A percentile compares a stretch with the other conserved stretches of the same genome.
These are phyloP conservation scores for Telfairia occidentalis DNA, from an alignment of 331 rosid genomes.

Conservation along the genomic window DNA sequence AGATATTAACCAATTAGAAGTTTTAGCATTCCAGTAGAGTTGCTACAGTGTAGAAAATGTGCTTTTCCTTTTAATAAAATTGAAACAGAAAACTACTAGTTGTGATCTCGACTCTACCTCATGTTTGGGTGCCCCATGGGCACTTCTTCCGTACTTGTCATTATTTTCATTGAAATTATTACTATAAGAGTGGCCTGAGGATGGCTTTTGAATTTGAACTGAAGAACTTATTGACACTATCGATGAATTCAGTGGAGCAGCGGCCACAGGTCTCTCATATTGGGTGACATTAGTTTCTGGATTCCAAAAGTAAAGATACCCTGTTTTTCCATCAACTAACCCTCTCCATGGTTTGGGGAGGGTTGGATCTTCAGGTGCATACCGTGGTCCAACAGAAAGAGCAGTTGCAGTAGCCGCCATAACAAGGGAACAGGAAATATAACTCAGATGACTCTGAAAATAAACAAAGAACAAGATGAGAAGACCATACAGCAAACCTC, in stretches of 20 bases:
- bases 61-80: neutral
- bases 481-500: neutral
- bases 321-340: conserved; percentile 96
- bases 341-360: conserved; percentile 97
- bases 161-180: conserved; percentile 35
- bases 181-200: conserved; percentile 40
- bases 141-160: conserved; percentile 52
- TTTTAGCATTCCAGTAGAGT: neutral
- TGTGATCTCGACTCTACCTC: conserved; percentile 44
- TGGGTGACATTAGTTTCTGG: conserved; percentile 96
- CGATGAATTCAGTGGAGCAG: conserved; percentile 40
- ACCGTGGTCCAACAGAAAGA: conserved; percentile 66
- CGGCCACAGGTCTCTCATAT: conserved; percentile 60
- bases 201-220: conserved; percentile 59
- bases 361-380: conserved; percentile 90
- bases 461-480: neutral
- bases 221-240: conserved; percentile 60
- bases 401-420: conserved; percentile 90
- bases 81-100: conserved; percentile 29
- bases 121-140: conserved; percentile 33
- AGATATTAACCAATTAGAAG: neutral
- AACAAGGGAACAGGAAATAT: conserved; percentile 21
- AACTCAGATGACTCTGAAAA: conserved; percentile 18
- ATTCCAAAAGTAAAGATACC: conserved; percentile 96
- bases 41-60: neutral